Conservation (phyloP, 2,329 filamentous ascomycete species). For the Elsinoe australis region DNA sequence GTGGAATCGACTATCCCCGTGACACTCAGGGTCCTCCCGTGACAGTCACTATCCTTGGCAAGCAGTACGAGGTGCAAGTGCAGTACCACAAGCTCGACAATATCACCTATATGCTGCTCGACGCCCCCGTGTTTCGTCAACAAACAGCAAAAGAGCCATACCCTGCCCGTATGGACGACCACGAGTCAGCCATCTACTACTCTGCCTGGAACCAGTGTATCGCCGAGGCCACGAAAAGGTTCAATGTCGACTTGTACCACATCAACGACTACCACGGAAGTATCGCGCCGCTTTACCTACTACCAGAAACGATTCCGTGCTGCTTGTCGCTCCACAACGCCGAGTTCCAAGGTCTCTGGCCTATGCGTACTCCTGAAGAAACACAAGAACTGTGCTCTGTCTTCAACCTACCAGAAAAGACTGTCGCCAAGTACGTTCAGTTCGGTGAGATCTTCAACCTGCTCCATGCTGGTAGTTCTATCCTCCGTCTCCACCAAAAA, state of each 20-base stretch:
- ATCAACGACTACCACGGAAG: slow-evolving; percentile 61
- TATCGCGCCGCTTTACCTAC: slow-evolving; percentile 55
- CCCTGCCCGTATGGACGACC: slow-evolving; percentile 60
- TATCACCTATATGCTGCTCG: slow-evolving; percentile 61
- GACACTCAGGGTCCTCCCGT: slow-evolving; percentile 55
- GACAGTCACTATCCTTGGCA: slow-evolving; percentile 53
- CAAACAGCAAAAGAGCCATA: slow-evolving; percentile 58
- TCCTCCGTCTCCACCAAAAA: slow-evolving; percentile 58
- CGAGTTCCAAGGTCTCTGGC: slow-evolving; percentile 63
- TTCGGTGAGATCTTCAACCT: slow-evolving; percentile 64
- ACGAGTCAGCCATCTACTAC: slow-evolving; percentile 61
- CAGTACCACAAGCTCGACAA: slow-evolving; percentile 58
- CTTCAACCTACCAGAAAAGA: slow-evolving; percentile 52
- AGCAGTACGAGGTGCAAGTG: slow-evolving; percentile 53
- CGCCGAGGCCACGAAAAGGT: slow-evolving; percentile 54
- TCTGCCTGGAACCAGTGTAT: slow-evolving; percentile 66
- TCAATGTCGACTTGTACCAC: slow-evolving; percentile 57
- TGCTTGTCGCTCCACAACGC: slow-evolving; percentile 61
- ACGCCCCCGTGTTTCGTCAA: slow-evolving; percentile 58
- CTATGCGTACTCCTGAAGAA: slow-evolving; percentile 55
- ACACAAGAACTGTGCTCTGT: slow-evolving; percentile 56
- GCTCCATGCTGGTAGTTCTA: slow-evolving; percentile 58
- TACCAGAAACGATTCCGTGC: slow-evolving; percentile 54
- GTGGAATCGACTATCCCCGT: slow-evolving; percentile 55
- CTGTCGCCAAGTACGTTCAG: slow-evolving; percentile 55